Evolutionary conservation across 495 filamentous ascomycete species (phyloP).

Genomic region (Neurospora sp.): DNA sequence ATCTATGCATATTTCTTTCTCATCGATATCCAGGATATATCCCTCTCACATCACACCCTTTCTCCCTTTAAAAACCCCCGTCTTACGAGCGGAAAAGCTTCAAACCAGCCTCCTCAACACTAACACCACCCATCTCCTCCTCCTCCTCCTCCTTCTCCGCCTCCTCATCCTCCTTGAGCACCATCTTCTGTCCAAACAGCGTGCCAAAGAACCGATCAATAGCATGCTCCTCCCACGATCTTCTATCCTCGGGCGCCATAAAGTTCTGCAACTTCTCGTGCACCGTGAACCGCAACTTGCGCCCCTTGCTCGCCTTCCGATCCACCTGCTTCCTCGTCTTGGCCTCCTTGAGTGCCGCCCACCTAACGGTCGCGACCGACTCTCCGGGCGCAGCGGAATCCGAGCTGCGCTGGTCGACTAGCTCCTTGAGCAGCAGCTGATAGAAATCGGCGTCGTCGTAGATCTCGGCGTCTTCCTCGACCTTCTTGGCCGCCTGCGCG

Average conservation of each 20-base stretch:
- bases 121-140: slow-evolving; percentile 46
- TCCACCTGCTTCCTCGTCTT: slow-evolving; percentile 78
- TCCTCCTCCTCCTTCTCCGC: slow-evolving; percentile 36
- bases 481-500: slow-evolving; percentile 43
- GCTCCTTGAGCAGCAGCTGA: slow-evolving; percentile 78
- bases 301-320: slow-evolving; percentile 87
- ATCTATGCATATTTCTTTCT: background rate
- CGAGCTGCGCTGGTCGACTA: slow-evolving; percentile 73
- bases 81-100: slow-evolving; percentile 57
- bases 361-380: slow-evolving; percentile 36
- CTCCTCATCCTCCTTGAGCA: slow-evolving; percentile 57
- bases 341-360: slow-evolving; percentile 65
- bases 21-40: background rate
- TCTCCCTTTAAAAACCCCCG: no score
- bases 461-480: slow-evolving; percentile 44
- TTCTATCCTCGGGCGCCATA: slow-evolving; percentile 83
- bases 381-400: slow-evolving; percentile 40
- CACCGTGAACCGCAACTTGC: slow-evolving; percentile 86
- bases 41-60: no score
- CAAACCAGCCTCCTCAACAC: slow-evolving; percentile 56
- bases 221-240: slow-evolving; percentile 64
- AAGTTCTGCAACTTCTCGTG: slow-evolving; percentile 98
- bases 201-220: slow-evolving; percentile 83
- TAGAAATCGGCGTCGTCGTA: slow-evolving; percentile 96
- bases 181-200: slow-evolving; percentile 70